Evolutionary conservation across 2,329 filamentous ascomycete species (phyloP).

Genomic region (Fusarium devonianum): DNA sequence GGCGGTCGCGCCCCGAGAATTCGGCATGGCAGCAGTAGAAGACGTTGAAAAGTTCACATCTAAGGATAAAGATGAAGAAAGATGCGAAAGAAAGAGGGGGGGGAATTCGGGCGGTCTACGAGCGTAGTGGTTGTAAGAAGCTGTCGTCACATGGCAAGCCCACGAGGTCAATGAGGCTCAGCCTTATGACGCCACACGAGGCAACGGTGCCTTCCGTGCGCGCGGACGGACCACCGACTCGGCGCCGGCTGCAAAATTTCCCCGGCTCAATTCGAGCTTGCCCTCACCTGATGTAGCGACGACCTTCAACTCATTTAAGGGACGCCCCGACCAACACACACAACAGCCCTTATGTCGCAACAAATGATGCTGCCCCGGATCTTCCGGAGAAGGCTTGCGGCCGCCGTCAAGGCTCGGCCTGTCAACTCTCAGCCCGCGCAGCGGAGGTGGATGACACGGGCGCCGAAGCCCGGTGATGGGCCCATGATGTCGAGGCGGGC

Average conservation of each 20-base stretch:
- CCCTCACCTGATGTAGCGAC: constrained; percentile 36
- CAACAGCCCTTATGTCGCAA: constrained; percentile 33
- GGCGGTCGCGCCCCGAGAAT: constrained; percentile 50
- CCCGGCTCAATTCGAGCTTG: constrained; percentile 26
- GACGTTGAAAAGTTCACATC: not conserved
- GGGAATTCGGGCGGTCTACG: not conserved
- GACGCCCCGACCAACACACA: constrained; percentile 5
- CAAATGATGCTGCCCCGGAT: constrained; percentile 39
- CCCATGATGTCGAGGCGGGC: constrained; percentile 70
- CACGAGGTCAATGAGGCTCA: constrained; percentile 31
- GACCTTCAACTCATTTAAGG: not conserved
- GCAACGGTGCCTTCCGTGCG: constrained; percentile 10
- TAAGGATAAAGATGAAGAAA: not conserved
- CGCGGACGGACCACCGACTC: constrained; percentile 18
- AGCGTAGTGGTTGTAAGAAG: constrained; percentile 10
- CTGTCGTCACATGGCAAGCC: constrained; percentile 33
- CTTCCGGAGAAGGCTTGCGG: constrained; percentile 36
- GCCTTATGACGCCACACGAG: constrained; percentile 42
- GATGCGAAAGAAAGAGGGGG: not conserved
- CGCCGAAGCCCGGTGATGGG: constrained; percentile 66
- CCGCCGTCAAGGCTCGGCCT: constrained; percentile 34
- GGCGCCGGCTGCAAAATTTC: constrained; percentile 41
- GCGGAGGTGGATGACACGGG: constrained; percentile 59
- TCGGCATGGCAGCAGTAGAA: constrained; percentile 30
- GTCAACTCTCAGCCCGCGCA: constrained; percentile 40